Percentiles rank a stretch among this genome's conserved stretches.
Evolutionary conservation across 1,139 yeast species (phyloP).

Genomic region (Taiozyma sp.): DNA sequence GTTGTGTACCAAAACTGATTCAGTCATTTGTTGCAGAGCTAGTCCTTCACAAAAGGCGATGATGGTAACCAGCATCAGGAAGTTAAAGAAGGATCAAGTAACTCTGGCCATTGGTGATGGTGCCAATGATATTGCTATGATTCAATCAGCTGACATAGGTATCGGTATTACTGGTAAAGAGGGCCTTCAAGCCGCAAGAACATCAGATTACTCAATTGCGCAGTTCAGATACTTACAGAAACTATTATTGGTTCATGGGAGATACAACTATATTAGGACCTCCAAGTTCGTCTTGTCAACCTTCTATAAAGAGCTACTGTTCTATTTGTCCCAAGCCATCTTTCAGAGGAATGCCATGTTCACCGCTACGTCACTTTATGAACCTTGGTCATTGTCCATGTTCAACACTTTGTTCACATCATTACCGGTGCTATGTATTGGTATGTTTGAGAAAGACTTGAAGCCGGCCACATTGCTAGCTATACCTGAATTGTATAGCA

Average conservation of each 20-base stretch:
- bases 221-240: conserved; percentile 85
- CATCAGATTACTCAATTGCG: conserved; percentile 94
- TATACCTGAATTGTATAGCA: conserved; percentile 82
- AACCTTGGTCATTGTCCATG: conserved; percentile 96
- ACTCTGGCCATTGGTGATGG: conserved; percentile 99
- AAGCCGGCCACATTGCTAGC: conserved; percentile 85
- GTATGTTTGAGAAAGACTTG: conserved; percentile 93
- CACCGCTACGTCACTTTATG: conserved; percentile 91
- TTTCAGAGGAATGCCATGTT: conserved; percentile 85
- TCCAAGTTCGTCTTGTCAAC: conserved; percentile 91
- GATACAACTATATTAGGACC: conserved; percentile 90
- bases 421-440: conserved; percentile 84
- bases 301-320: conserved; percentile 87
- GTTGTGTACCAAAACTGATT: conserved; percentile 80
- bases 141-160: conserved; percentile 97
- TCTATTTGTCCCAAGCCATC: conserved; percentile 83
- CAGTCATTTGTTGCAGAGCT: conserved; percentile 94
- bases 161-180: conserved; percentile 96
- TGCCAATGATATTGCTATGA: conserved; percentile 98
- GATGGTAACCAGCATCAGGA: conserved; percentile 77
- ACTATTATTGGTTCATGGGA: conserved; percentile 85
- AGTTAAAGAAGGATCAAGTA: conserved; percentile 59
- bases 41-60: conserved; percentile 95
- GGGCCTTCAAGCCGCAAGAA: conserved; percentile 93
- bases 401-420: conserved; percentile 94